A percentile compares a stretch with the other conserved stretches of the same genome.
phyloP scores from a whole-genome alignment of 208 protist species.

The Leishmania guyanensis region DNA sequence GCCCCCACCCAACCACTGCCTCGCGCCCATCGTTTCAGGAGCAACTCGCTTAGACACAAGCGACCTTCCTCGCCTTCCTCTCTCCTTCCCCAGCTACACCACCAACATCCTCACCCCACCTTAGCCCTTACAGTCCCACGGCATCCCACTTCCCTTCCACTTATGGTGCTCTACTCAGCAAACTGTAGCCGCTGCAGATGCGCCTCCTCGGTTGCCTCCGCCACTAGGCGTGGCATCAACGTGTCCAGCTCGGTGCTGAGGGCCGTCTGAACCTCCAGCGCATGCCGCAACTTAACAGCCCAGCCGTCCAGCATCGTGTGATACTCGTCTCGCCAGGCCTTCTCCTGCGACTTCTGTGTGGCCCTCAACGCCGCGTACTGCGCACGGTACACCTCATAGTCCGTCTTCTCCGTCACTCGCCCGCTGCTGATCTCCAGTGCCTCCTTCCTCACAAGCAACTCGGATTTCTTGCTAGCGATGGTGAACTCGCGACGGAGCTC shows the following conservation, averaged over 20 bases:
- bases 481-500: conserved; percentile 55
- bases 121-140: neutral
- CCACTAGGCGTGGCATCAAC: conserved; percentile 65
- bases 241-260: conserved; percentile 74
- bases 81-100: neutral
- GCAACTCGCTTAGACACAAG: neutral
- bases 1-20: neutral
- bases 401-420: conserved; percentile 37
- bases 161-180: conserved; percentile 12
- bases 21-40: neutral
- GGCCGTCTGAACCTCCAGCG: conserved; percentile 55
- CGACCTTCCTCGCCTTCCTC: neutral
- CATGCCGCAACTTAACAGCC: conserved; percentile 52
- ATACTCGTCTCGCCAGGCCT: conserved; percentile 40
- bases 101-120: neutral
- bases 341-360: conserved; percentile 49
- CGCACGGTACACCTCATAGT: conserved; percentile 53
- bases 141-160: neutral
- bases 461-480: conserved; percentile 50
- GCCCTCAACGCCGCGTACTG: conserved; percentile 42
- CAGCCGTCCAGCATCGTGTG: conserved; percentile 48
- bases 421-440: conserved; percentile 75
- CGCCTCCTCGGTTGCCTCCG: conserved; percentile 78
- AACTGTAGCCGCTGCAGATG: conserved; percentile 47
- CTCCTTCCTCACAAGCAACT: conserved; percentile 78